A percentile compares a stretch with the other conserved stretches of the same genome.
phyloP scores from a whole-genome alignment of 345 rosid species.

The Xanthoceras sorbifolium region DNA sequence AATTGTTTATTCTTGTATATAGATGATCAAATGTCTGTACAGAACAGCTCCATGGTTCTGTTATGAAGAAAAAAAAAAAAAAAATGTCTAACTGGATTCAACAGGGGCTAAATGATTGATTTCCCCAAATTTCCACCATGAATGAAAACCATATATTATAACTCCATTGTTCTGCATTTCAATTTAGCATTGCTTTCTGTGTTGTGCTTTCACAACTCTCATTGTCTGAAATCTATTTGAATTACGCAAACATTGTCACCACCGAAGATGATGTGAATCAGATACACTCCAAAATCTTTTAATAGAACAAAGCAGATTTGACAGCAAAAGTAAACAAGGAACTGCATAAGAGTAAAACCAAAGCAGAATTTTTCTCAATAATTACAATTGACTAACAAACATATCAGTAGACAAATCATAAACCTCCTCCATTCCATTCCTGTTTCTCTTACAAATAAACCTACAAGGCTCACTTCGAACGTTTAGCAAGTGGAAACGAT shows the following conservation, averaged over 20 bases:
- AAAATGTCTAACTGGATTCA: slow-evolving; percentile 31
- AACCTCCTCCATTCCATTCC: no score
- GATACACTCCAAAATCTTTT: no score
- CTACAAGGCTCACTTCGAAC: slow-evolving; percentile 47
- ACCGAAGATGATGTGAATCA: no score
- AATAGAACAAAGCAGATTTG: background rate
- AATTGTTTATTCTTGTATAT: slow-evolving; percentile 39
- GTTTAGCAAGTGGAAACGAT: slow-evolving; percentile 69
- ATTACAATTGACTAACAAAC: background rate
- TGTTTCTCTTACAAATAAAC: no score
- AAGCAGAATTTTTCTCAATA: background rate
- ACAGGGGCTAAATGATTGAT: slow-evolving; percentile 17
- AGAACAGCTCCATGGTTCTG: slow-evolving; percentile 35
- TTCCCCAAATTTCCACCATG: slow-evolving; percentile 1
- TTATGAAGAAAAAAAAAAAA: slow-evolving; percentile 11
- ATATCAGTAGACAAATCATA: background rate
- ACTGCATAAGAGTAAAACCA: background rate
- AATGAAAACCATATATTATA: slow-evolving; percentile 16
- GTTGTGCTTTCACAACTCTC: background rate
- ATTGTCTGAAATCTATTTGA: background rate
- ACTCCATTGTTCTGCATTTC: background rate
- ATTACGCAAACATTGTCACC: no score
- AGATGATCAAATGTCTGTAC: slow-evolving; percentile 34
- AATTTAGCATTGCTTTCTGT: background rate
- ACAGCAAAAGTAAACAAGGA: no score